Base-by-base conservation (phyloP, 805 yeast genomes). In the Kuraishia borneana region DNA sequence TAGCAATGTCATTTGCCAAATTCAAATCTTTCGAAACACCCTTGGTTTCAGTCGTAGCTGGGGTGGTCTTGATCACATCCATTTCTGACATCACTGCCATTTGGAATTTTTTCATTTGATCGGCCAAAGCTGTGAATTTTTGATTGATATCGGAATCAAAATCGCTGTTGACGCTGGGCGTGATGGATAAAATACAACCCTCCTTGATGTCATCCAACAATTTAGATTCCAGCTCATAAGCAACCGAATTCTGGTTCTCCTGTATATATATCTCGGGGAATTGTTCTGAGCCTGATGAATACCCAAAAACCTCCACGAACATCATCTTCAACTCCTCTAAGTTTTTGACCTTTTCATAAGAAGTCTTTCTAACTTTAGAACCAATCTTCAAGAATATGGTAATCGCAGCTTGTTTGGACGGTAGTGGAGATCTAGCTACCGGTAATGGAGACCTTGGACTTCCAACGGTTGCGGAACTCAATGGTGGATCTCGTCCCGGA, bases 301-400 rank as follows among this genome's bases (percentile, higher is more conserved):
- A 85, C 2, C 89, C 84, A 58, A 87, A 88, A 45, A 76, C 83
- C 47, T 89, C 95, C 5, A 88, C 83, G 48, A 89, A 89, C 18
- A 83, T 58, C 2, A 85, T 63, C 30, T 92, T 65, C 23, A 82
- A 46, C 2, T 76, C 63, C 3, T 76, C 68, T 31, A 68, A 47
- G 0, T 77, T 56, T 3, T 71, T 53, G 1, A 77, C 76, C 10
- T 62, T 45, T 22, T 52, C 53, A 2, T 70, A 47, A 2, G 47
- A 44, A 2, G 68, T 70, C 43, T 75, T 79, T 48, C 75, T 80
- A 1, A 78, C 76, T 37, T 63, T 59, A 12, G 63, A 69, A 8
- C 63, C 65, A 8, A 73, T 48, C 37, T 65, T 69, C 38, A 82
- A 54, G 43, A 65, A 82, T 0, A 78, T 39, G 34, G 40, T 34